Percentiles rank a stretch among this genome's conserved stretches.
Conservation (phyloP, 768 basidiomycete genomes). For the Krasilnikovozyma curviuscula region DNA sequence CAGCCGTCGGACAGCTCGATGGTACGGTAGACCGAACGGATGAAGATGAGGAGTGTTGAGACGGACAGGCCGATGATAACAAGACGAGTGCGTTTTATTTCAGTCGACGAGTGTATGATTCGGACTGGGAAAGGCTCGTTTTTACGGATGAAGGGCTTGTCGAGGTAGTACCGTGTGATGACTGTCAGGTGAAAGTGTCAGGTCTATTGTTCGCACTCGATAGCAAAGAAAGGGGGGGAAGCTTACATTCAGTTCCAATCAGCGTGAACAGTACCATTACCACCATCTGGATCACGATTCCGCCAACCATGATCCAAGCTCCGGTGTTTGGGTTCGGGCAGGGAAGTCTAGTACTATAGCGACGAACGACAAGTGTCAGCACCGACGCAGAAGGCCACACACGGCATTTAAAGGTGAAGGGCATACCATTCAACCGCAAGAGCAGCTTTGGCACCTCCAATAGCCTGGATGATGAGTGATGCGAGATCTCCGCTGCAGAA, state of each 20-base stretch:
- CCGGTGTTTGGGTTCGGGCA: conserved; percentile 2
- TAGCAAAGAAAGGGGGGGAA: not conserved
- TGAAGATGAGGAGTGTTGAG: conserved; percentile 32
- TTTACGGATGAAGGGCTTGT: not conserved
- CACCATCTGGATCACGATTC: conserved; percentile 5
- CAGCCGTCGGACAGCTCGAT: conserved; percentile 37
- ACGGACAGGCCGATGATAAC: conserved; percentile 28
- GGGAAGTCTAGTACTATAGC: not conserved
- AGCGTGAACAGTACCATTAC: conserved; percentile 1
- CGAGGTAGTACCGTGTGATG: not conserved
- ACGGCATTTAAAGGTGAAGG: no score
- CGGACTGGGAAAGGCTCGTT: no score
- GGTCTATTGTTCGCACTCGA: not conserved
- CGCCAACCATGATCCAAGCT: not conserved
- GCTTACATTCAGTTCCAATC: conserved; percentile 3
- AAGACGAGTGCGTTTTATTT: not conserved
- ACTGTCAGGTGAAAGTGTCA: not conserved
- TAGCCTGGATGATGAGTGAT: conserved; percentile 44
- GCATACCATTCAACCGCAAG: conserved; percentile 21
- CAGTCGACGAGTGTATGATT: no score
- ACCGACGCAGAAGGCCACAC: no score
- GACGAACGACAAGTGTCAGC: no score
- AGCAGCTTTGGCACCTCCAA: conserved; percentile 42
- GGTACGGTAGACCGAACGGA: conserved; percentile 39
- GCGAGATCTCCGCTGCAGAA: conserved; percentile 33